Conservation (phyloP, 305 asterid genomes). For the Striga hermonthica region DNA sequence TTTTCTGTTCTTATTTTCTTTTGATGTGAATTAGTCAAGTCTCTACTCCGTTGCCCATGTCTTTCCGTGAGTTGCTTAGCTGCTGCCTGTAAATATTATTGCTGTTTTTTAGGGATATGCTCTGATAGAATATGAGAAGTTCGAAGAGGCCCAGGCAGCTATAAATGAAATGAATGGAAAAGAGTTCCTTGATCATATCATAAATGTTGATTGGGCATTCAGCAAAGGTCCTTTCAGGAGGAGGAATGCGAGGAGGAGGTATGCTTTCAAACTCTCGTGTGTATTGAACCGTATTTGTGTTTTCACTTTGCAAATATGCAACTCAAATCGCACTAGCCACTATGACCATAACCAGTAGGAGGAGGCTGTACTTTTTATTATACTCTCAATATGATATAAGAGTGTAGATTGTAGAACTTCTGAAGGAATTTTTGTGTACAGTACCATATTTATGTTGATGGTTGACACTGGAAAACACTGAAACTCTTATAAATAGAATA, state of each 20-base stretch:
- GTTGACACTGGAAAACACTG: neutral
- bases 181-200: conserved; percentile 58
- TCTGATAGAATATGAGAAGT: conserved; percentile 77
- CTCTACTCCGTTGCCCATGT: neutral
- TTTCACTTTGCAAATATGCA: conserved; percentile 8
- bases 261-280: conserved; percentile 20
- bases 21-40: neutral
- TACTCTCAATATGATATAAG: neutral
- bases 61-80: neutral
- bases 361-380: neutral
- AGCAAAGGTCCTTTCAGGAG: conserved; percentile 88
- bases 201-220: conserved; percentile 88
- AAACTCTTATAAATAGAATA: neutral
- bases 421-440: conserved; percentile 1
- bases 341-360: neutral
- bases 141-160: conserved; percentile 83
- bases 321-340: neutral
- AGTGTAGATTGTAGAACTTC: neutral
- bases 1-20: neutral
- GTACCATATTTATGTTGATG: neutral
- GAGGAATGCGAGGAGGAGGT: conserved; percentile 82
- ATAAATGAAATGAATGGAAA: conserved; percentile 64
- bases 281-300: neutral
- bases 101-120: conserved; percentile 75
- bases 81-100: conserved; percentile 11